Conservation (phyloP, 2,329 filamentous ascomycete genomes). For the Cercospora sojina region DNA sequence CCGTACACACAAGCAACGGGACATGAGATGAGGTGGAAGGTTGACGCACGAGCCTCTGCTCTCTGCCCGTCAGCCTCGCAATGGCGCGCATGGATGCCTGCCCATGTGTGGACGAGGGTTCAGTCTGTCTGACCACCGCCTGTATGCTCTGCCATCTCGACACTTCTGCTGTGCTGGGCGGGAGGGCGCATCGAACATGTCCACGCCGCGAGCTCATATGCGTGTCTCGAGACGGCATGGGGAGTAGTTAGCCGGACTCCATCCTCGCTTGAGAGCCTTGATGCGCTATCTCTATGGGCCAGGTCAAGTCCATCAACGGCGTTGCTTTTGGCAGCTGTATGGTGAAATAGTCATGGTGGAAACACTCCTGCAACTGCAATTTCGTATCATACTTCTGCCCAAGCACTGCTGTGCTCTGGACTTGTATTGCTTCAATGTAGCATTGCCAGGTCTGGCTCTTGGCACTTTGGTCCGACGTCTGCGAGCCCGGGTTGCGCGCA, state of each 20-base stretch:
- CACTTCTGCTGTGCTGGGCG: neutral
- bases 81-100: constrained; percentile 5
- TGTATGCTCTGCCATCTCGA: neutral
- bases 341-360: neutral
- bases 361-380: neutral
- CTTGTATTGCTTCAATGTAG: neutral
- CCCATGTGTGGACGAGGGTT: neutral
- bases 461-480: neutral
- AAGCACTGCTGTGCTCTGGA: neutral
- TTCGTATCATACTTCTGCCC: neutral
- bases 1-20: neutral
- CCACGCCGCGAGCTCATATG: neutral
- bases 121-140: neutral
- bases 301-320: neutral
- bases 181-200: neutral
- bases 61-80: neutral
- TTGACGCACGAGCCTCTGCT: neutral
- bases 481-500: neutral
- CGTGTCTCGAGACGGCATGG: neutral
- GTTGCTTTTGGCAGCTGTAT: neutral
- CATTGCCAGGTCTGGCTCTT: neutral
- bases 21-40: neutral
- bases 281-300: neutral
- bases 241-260: neutral
- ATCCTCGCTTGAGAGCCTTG: neutral